Base-by-base conservation (phyloP, 768 basidiomycete genomes). In the Myochromella boudieri region DNA sequence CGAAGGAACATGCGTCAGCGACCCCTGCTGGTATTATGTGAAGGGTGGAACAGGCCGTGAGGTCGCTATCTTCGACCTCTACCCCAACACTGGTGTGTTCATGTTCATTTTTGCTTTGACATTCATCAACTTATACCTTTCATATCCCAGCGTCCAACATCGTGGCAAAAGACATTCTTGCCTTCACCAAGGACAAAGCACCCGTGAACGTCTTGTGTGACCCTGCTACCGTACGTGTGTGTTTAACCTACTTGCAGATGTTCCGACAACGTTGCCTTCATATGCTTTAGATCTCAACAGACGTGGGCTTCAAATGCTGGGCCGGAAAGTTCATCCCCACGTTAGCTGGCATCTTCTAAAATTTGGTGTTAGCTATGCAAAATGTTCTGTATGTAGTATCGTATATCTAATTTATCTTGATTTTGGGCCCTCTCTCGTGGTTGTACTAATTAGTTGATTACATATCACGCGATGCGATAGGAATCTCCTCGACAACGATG, bases 1-100 rank as follows among this genome's bases (percentile, higher is more conserved):
- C 28, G 82, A 84, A 60, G 81, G 81, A 10, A 75, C 75, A 1
- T 84, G 82, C 52, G 63, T 84, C 17, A 68, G 60, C 18, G 77
- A 84, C 55, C 82, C 80, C 4, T 83, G 80, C 64, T 84, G 81
- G 80, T 70, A 44, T 17, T 49, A 20, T 37, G 79, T 83, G 0
- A 49, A 67, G 2, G 71, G 72, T 17, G 78, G 80, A 7, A 81
- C 80, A 1, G 78, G 81, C 22, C 79, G 75, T 51, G 81, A 84
- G 60, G 77, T 78, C 18, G 67, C 67, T 5, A 82, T 84, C 37
- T 71, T 82, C 28, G 82, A 83, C 55, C 60, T 84, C 18, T 78
- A 80, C 49, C 74, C 76, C 2, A 66, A 67, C n/a, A 82, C 81
- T 6, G 73, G 78, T 79, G 42, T 22, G 72, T 20, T 34, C 6